phyloP scores from a whole-genome alignment of 2,329 filamentous ascomycete genomes.

The Conoideocrella luteorostrata region DNA sequence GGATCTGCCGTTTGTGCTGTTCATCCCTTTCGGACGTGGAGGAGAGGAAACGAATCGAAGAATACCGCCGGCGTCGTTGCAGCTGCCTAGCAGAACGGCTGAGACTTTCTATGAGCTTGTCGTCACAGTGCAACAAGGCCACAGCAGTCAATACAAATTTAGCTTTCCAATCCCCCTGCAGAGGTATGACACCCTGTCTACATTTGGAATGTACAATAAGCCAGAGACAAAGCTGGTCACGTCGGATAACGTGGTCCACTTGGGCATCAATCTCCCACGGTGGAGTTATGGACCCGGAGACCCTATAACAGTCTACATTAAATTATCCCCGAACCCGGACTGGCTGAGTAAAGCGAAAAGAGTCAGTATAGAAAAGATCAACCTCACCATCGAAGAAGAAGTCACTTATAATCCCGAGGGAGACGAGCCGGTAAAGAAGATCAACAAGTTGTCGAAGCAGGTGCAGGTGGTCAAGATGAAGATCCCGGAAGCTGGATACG shows the following conservation, averaged over 20 bases:
- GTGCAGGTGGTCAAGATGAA: slow-evolving; percentile 75
- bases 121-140: slow-evolving; percentile 89
- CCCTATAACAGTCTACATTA: slow-evolving; percentile 93
- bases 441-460: slow-evolving; percentile 80
- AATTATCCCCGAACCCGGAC: slow-evolving; percentile 84
- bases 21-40: slow-evolving; percentile 89
- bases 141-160: slow-evolving; percentile 81
- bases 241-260: slow-evolving; percentile 82
- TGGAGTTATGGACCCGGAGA: slow-evolving; percentile 97
- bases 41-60: slow-evolving; percentile 84
- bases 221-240: slow-evolving; percentile 82
- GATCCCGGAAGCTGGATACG: slow-evolving; percentile 84
- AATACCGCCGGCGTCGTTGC: slow-evolving; percentile 86
- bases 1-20: slow-evolving; percentile 95
- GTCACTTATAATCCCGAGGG: slow-evolving; percentile 98
- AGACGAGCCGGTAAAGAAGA: slow-evolving; percentile 85
- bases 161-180: slow-evolving; percentile 84
- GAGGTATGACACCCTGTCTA: slow-evolving; percentile 92
- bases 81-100: slow-evolving; percentile 85
- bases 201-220: slow-evolving; percentile 99
- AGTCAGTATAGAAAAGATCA: slow-evolving; percentile 91
- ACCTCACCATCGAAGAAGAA: slow-evolving; percentile 89
- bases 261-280: slow-evolving; percentile 85
- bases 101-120: slow-evolving; percentile 97
- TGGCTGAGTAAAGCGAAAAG: slow-evolving; percentile 86